These are phyloP conservation scores for Tolypocladium capitatum DNA, from an alignment of 2,329 filamentous ascomycete genomes.

Conservation along the genomic window DNA sequence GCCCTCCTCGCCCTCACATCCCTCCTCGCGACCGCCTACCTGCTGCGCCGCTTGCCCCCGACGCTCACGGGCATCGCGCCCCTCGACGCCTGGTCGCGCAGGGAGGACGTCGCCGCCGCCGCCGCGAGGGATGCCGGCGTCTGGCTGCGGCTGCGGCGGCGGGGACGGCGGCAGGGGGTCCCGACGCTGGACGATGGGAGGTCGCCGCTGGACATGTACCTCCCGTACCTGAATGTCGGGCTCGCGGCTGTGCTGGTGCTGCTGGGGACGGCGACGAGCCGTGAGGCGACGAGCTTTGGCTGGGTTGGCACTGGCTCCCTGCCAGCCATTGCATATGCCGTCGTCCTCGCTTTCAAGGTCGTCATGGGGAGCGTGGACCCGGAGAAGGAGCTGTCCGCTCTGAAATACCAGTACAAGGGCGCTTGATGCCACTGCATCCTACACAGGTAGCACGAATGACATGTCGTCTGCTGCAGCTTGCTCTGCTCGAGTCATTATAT, in stretches of 20 bases:
- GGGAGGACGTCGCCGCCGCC: constrained; percentile 10
- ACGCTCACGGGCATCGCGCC: constrained; percentile 36
- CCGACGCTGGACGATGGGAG: constrained; percentile 4
- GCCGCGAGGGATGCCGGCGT: constrained; percentile 2
- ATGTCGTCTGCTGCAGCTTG: neutral
- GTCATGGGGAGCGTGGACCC: constrained; percentile 59
- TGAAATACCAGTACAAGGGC: constrained; percentile 56
- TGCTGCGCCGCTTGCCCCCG: constrained; percentile 42
- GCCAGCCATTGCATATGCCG: constrained; percentile 44
- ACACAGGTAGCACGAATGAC: neutral
- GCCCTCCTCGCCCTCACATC: constrained; percentile 48
- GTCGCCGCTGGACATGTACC: constrained; percentile 39
- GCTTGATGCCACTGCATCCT: constrained; percentile 27
- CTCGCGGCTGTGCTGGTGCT: constrained; percentile 40
- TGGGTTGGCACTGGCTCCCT: constrained; percentile 35
- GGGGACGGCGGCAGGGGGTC: constrained; percentile 7
- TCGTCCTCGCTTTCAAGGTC: constrained; percentile 48
- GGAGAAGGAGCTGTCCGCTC: constrained; percentile 44
- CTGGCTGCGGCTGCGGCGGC: constrained; percentile 1
- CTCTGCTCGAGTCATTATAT: neutral
- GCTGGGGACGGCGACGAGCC: constrained; percentile 26
- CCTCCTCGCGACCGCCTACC: constrained; percentile 48
- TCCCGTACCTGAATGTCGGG: constrained; percentile 47
- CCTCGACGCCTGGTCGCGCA: constrained; percentile 31
- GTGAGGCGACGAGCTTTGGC: constrained; percentile 19